Evolutionary conservation across 2,329 filamentous ascomycete genomes (phyloP), one percentile per base, ranked within the genome.

Genomic region (Monosporascus ibericus): DNA sequence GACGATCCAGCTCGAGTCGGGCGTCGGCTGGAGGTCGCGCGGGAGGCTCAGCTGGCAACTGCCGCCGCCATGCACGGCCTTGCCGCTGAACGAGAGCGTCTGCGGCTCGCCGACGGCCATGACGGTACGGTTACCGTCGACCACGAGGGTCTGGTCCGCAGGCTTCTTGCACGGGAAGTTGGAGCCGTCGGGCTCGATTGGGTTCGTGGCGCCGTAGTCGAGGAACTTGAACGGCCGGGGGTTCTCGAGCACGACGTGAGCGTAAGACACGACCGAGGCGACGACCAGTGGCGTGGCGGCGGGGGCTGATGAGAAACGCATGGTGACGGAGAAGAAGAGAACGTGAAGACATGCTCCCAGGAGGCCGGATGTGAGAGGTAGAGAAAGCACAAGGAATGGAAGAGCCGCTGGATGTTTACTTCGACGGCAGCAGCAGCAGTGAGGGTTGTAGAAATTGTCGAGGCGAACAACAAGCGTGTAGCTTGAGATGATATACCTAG

Each of bases 11-110:
- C 74, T 71, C 3, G 76, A 78, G 52, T 77, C 66, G 54, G 76
- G 78, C 2, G 77, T 79, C 14, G 85, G 77, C 17, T 59, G 52
- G 3, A 72, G 68, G 54, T 88, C 86, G 20, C 80, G 82, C 1
- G 85, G 85, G 57, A 91, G 69, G n/a, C 79, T 80, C 60, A 91
- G 74, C 63, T 91, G 88, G 68, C 87, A 91, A 4, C 84, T 87
- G 1, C 88, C 88, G 53, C 88, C 87, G 24, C 87, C 86, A 58
- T 92, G 87, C 1, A 79, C 77, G 5, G 86, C 86, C 50, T 73
- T 68, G 48, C 85, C 85, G 0, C 68, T 66, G 63, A 89, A 82
- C 14, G 64, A 66, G 8, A 88, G 0, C 65, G 66, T 57, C 82
- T 78, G 2, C 20, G 66, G 52, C 27, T 76, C 71, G 6, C 87